Evolutionary conservation across 2,329 filamentous ascomycete species (phyloP).

Genomic region (Botrytis pseudocinerea): DNA sequence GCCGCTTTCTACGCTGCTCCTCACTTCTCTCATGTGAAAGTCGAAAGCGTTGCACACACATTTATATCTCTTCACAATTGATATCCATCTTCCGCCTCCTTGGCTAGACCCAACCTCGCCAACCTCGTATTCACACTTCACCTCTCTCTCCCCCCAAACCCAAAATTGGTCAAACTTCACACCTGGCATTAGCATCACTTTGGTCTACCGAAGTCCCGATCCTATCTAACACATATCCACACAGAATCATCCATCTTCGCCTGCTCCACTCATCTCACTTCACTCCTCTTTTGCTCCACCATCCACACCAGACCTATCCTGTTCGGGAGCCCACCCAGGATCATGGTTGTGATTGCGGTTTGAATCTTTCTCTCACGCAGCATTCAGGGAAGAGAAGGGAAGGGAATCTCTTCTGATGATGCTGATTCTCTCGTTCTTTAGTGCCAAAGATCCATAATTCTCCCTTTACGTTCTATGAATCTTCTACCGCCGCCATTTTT

Average conservation of each 20-base stretch:
- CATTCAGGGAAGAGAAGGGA: not conserved
- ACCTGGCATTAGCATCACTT: constrained; percentile 2
- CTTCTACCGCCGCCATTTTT: not conserved
- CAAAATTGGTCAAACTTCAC: not conserved
- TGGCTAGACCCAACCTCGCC: not conserved
- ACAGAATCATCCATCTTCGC: not conserved
- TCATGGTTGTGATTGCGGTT: not conserved
- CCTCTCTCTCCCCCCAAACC: too few relatives aligned
- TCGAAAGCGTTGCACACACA: too few relatives aligned
- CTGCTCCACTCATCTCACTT: not conserved
- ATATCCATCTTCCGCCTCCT: not conserved
- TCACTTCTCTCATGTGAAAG: too few relatives aligned
- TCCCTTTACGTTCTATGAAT: not conserved
- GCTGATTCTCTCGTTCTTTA: not conserved
- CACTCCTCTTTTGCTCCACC: not conserved
- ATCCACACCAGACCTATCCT: not conserved
- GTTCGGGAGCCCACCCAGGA: not conserved
- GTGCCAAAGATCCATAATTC: constrained; percentile 17
- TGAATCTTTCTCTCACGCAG: not conserved
- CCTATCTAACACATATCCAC: not conserved
- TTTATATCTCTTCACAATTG: not conserved
- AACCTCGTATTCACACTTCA: not conserved
- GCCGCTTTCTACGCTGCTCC: not conserved
- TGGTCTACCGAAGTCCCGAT: constrained; percentile 3
- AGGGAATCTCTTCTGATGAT: not conserved